These are phyloP conservation scores for Fusarium duplospermum DNA, from an alignment of 2,329 filamentous ascomycete genomes.

Conservation along the genomic window DNA sequence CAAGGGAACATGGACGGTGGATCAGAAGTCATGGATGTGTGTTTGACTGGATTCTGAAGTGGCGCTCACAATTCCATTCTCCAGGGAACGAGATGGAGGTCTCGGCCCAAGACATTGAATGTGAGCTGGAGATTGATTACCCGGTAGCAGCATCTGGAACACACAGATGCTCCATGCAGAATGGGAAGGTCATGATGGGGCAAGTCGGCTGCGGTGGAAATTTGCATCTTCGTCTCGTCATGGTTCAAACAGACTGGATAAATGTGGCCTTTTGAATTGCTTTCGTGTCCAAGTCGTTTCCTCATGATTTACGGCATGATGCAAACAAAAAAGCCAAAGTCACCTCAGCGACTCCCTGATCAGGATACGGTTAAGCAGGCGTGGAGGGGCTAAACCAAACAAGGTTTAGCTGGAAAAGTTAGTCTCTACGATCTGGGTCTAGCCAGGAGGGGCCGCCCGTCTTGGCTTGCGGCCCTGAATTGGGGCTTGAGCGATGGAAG, in stretches of 20 bases:
- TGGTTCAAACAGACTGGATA: not conserved
- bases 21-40: not conserved
- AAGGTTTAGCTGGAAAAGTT: slow-evolving; percentile 21
- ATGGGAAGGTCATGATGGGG: not conserved
- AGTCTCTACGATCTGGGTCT: slow-evolving; percentile 32
- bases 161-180: not conserved
- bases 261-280: not conserved
- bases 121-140: not conserved
- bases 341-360: slow-evolving; percentile 34
- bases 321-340: not conserved
- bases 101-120: not conserved
- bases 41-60: not conserved
- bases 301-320: not conserved
- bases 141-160: not conserved
- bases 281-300: not conserved
- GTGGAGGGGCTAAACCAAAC: slow-evolving; percentile 19
- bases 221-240: not conserved
- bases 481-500: slow-evolving; percentile 16
- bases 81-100: not conserved
- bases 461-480: slow-evolving; percentile 31
- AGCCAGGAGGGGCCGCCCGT: slow-evolving; percentile 34
- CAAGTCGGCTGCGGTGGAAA: not conserved
- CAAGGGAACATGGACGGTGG: not conserved
- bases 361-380: slow-evolving; percentile 28
- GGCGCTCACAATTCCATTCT: not conserved